These are phyloP conservation scores for Lachancea mirantina DNA, from an alignment of 805 yeast genomes.

Conservation along the genomic window DNA sequence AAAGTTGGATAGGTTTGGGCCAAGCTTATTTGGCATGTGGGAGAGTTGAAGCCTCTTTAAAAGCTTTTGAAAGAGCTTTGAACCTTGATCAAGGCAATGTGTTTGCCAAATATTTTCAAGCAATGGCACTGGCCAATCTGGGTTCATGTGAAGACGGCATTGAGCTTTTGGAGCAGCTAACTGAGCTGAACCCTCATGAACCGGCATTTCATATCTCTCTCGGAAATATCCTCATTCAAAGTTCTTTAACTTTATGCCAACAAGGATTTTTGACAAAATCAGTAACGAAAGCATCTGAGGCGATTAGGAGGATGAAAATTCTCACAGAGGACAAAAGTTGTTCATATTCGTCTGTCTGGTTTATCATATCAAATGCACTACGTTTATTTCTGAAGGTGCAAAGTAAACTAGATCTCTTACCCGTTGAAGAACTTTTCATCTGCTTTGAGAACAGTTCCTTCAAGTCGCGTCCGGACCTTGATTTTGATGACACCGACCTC, in stretches of 20 bases:
- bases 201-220: constrained; percentile 44
- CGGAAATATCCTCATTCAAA: constrained; percentile 49
- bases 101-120: constrained; percentile 61
- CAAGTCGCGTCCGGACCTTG: constrained; percentile 12
- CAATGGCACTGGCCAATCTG: constrained; percentile 53
- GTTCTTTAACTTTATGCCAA: constrained; percentile 43
- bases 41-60: constrained; percentile 74
- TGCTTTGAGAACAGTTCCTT: constrained; percentile 19
- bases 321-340: constrained; percentile 13
- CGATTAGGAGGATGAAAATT: constrained; percentile 33
- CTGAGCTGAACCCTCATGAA: constrained; percentile 41
- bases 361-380: constrained; percentile 50
- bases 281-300: constrained; percentile 38
- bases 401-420: constrained; percentile 44
- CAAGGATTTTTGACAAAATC: constrained; percentile 69
- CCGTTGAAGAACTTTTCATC: constrained; percentile 35
- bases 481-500: constrained; percentile 25
- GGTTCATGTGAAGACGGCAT: constrained; percentile 63
- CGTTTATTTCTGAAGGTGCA: constrained; percentile 49
- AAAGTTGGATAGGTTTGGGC: constrained; percentile 95
- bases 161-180: constrained; percentile 37
- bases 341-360: constrained; percentile 57
- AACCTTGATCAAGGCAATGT: constrained; percentile 47
- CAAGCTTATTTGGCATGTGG: constrained; percentile 87
- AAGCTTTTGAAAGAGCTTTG: constrained; percentile 66